Conservation (phyloP, 2,329 filamentous ascomycete species). For the Juglanconis juglandina region DNA sequence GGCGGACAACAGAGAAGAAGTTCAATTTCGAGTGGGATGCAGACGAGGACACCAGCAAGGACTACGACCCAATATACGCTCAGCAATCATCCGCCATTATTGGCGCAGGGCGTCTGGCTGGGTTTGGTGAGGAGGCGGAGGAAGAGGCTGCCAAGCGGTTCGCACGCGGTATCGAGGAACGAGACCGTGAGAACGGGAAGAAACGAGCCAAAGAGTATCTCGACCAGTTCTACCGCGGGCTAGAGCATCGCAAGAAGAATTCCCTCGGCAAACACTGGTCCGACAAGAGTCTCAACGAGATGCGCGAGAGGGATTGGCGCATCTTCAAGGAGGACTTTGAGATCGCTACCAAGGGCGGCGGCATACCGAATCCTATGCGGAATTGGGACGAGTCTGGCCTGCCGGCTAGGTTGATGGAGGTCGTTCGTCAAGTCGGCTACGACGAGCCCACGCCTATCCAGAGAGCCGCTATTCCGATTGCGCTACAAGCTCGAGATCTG, state of each 20-base stretch:
- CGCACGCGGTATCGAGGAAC: slow-evolving; percentile 67
- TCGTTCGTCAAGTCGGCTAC: slow-evolving; percentile 83
- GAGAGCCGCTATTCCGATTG: slow-evolving; percentile 91
- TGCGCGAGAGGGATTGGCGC: slow-evolving; percentile 97
- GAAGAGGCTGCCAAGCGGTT: slow-evolving; percentile 55
- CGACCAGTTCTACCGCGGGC: slow-evolving; percentile 77
- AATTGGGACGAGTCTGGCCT: slow-evolving; percentile 84
- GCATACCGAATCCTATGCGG: slow-evolving; percentile 93
- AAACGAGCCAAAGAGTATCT: slow-evolving; percentile 75
- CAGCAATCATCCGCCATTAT: slow-evolving; percentile 65
- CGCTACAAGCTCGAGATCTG: slow-evolving; percentile 86
- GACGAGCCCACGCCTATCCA: slow-evolving; percentile 89
- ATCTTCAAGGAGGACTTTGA: slow-evolving; percentile 99
- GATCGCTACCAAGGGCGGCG: slow-evolving; percentile 88
- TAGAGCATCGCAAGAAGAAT: slow-evolving; percentile 65
- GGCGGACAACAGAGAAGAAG: slow-evolving; percentile 89
- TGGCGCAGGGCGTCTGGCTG: slow-evolving; percentile 37
- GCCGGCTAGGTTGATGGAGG: slow-evolving; percentile 72
- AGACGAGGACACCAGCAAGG: slow-evolving; percentile 84
- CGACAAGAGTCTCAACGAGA: slow-evolving; percentile 85
- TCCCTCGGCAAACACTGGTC: slow-evolving; percentile 92
- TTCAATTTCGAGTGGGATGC: slow-evolving; percentile 99
- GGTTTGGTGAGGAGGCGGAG: slow-evolving; percentile 51
- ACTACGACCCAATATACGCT: slow-evolving; percentile 79
- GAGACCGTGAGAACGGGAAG: slow-evolving; percentile 72